A percentile compares a stretch with the other conserved stretches of the same genome.
Conservation (phyloP, 1,139 yeast genomes). For the Zygotorulaspora mrakii region DNA sequence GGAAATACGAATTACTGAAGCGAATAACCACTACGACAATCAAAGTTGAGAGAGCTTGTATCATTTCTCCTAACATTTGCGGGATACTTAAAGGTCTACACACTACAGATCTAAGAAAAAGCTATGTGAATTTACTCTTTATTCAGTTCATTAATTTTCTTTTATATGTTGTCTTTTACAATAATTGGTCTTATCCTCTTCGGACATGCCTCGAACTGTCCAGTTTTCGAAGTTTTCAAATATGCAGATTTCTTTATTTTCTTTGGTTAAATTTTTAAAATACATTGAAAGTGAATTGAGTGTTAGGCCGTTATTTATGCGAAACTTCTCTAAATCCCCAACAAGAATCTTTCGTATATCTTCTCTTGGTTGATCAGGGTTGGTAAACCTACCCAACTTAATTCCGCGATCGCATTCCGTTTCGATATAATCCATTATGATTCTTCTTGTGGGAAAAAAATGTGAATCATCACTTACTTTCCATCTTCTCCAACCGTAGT, state of each 20-base stretch:
- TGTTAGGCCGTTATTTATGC: slow-evolving; percentile 35
- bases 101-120: no score
- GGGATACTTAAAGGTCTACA: no score
- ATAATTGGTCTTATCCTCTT: slow-evolving; percentile 33
- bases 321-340: slow-evolving; percentile 36
- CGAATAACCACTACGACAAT: no score
- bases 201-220: slow-evolving; percentile 32
- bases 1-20: no score
- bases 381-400: slow-evolving; percentile 32
- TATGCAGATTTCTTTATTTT: slow-evolving; percentile 34
- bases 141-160: slow-evolving; percentile 3
- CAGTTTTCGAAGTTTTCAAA: slow-evolving; percentile 33
- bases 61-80: no score
- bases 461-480: slow-evolving; percentile 39
- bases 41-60: no score
- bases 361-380: slow-evolving; percentile 31
- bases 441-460: slow-evolving; percentile 38
- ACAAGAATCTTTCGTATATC: slow-evolving; percentile 34
- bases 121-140: no score
- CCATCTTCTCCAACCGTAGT: slow-evolving; percentile 39
- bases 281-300: slow-evolving; percentile 35
- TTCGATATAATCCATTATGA: slow-evolving; percentile 36
- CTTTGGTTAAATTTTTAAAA: slow-evolving; percentile 33
- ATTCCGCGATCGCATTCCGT: slow-evolving; percentile 34
- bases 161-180: slow-evolving; percentile 32